Evolutionary conservation across 2,329 filamentous ascomycete species (phyloP).

Genomic region (Aureobasidium vineae): DNA sequence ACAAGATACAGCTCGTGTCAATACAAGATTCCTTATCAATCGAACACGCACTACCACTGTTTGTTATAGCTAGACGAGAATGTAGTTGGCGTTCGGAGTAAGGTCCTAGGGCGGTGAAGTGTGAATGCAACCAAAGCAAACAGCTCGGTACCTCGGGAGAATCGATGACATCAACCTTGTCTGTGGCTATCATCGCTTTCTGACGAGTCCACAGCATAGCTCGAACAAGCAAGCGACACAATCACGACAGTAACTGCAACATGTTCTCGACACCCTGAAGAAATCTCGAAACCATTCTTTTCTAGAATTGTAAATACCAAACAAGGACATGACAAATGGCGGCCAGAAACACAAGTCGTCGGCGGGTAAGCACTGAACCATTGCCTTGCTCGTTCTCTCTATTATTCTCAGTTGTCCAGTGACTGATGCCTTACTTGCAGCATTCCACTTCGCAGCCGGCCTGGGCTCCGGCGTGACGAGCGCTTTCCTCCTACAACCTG

Average conservation of each 20-base stretch:
- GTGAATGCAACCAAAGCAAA: conserved; percentile 10
- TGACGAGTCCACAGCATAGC: conserved; percentile 17
- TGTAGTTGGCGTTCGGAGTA: background rate
- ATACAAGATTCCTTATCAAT: too few relatives aligned
- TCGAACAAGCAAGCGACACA: background rate
- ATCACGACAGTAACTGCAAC: background rate
- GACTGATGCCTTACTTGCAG: conserved; percentile 42
- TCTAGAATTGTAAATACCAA: background rate
- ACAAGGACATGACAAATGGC: conserved; percentile 30
- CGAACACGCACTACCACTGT: background rate
- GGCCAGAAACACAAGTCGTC: conserved; percentile 30
- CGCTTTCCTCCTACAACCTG: conserved; percentile 86
- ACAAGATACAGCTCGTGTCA: background rate
- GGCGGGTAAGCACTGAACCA: conserved; percentile 16
- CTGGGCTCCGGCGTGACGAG: conserved; percentile 83
- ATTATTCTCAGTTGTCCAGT: background rate
- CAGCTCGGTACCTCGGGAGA: conserved; percentile 3
- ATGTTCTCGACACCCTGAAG: conserved; percentile 24
- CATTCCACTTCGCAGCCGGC: conserved; percentile 85
- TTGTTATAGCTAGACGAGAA: background rate
- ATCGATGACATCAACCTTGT: conserved; percentile 18
- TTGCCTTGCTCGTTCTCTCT: background rate
- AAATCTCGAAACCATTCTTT: background rate
- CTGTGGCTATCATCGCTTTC: background rate
- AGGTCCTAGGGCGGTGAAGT: background rate